Conservation (phyloP, 768 basidiomycete genomes). For the Xerocomus brunneocitrinus region DNA sequence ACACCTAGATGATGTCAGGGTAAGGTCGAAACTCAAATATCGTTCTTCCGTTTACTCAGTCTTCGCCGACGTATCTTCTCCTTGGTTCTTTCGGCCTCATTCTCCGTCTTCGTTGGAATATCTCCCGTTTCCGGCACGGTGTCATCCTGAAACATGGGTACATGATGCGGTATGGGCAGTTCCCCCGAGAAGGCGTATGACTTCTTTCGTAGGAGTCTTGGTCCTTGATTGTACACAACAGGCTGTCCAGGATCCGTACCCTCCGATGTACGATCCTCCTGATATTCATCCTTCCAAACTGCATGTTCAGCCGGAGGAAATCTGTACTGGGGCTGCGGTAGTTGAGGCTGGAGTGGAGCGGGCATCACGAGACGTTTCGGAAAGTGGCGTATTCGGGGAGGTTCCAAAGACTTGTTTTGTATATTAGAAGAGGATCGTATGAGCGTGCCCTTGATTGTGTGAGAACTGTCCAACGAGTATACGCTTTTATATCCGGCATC, state of each 20-base stretch:
- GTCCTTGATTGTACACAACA: slow-evolving; percentile 10
- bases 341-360: slow-evolving; percentile 49
- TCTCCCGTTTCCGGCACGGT: slow-evolving; percentile 6
- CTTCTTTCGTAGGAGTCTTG: slow-evolving; percentile 22
- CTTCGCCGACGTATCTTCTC: slow-evolving; percentile 29
- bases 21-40: slow-evolving; percentile 18
- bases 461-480: slow-evolving; percentile 9
- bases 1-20: slow-evolving; percentile 9
- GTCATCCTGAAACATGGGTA: slow-evolving; percentile 12
- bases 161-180: slow-evolving; percentile 23
- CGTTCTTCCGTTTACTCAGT: slow-evolving; percentile 31
- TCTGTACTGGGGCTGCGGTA: slow-evolving; percentile 12
- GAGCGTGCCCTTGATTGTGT: background rate
- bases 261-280: slow-evolving; percentile 4
- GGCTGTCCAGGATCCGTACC: slow-evolving; percentile 3
- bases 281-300: slow-evolving; percentile 4
- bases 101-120: slow-evolving; percentile 8
- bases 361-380: slow-evolving; percentile 76
- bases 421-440: slow-evolving; percentile 4
- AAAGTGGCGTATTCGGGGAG: slow-evolving; percentile 34
- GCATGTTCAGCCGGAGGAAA: slow-evolving; percentile 5
- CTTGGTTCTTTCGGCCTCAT: slow-evolving; percentile 17
- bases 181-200: slow-evolving; percentile 22
- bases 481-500: slow-evolving; percentile 6
- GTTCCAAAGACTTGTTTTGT: slow-evolving; percentile 10